These are phyloP conservation scores for Bipolaris bicolor DNA, from an alignment of 2,329 filamentous ascomycete species.

Conservation along the genomic window DNA sequence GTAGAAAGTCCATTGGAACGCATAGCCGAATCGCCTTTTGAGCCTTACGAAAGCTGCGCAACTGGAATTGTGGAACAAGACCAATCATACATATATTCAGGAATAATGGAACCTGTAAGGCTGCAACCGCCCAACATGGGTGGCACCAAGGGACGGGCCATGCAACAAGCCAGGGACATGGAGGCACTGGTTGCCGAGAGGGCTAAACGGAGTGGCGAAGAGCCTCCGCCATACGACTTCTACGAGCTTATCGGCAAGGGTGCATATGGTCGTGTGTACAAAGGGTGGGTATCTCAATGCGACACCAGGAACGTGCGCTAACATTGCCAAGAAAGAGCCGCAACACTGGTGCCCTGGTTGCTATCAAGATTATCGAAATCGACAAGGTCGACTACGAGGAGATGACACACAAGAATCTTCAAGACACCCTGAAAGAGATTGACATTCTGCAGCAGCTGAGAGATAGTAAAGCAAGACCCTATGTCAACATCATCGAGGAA, in stretches of 20 bases:
- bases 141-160: constrained; percentile 63
- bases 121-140: constrained; percentile 37
- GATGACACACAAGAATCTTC: constrained; percentile 51
- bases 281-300: constrained; percentile 53
- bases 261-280: constrained; percentile 76
- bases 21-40: constrained; percentile 35
- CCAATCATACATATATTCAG: constrained; percentile 9
- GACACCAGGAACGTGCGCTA: constrained; percentile 14
- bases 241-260: constrained; percentile 77
- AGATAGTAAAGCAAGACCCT: constrained; percentile 77
- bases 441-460: constrained; percentile 73
- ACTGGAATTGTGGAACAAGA: constrained; percentile 7
- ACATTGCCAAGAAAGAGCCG: constrained; percentile 46
- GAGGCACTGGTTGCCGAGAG: constrained; percentile 68
- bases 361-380: constrained; percentile 84
- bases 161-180: constrained; percentile 75
- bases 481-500: constrained; percentile 83
- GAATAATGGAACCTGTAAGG: constrained; percentile 40
- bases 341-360: constrained; percentile 62
- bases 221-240: constrained; percentile 70
- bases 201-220: constrained; percentile 64
- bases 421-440: constrained; percentile 66
- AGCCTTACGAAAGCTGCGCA: constrained; percentile 4
- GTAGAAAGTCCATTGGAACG: constrained; percentile 29
- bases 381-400: constrained; percentile 70